Evolutionary conservation across 129 eudicot species (phyloP).

Genomic region (sunflower (Helianthus annuus)): DNA sequence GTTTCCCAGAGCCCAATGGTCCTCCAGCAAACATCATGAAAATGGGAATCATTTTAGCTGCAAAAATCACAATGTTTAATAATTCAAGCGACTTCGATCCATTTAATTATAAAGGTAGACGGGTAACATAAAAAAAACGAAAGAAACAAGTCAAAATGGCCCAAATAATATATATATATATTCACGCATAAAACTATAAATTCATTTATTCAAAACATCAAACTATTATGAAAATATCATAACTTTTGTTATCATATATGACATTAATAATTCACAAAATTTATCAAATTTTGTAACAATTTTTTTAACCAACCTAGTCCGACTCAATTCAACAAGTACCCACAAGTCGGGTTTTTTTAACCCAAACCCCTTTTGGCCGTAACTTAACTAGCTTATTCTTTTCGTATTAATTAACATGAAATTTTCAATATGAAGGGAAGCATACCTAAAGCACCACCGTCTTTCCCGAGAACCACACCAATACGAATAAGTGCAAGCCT

Average conservation of each 20-base stretch:
- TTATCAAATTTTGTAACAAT: neutral
- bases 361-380: neutral
- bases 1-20: slow-evolving; percentile 97
- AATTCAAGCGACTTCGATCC: neutral
- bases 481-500: slow-evolving; percentile 81
- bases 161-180: neutral
- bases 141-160: neutral
- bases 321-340: neutral
- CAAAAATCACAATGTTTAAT: slow-evolving; percentile 17
- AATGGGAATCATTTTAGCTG: slow-evolving; percentile 97
- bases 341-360: neutral
- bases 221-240: neutral
- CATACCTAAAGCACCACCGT: slow-evolving; percentile 96
- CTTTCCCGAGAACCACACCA: slow-evolving; percentile 95
- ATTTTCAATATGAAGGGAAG: slow-evolving; percentile 17
- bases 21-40: slow-evolving; percentile 99
- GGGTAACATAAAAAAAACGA: neutral
- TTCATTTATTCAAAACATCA: neutral
- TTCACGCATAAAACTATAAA: neutral
- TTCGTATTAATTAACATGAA: slow-evolving; percentile 10
- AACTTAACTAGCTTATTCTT: neutral
- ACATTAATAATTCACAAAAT: neutral
- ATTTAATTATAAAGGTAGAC: neutral
- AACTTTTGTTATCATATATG: neutral
- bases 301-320: neutral